Evolutionary conservation across 2,329 filamentous ascomycete genomes (phyloP), one percentile per base, ranked within the genome.

Genomic region (Aspergillus niger): DNA sequence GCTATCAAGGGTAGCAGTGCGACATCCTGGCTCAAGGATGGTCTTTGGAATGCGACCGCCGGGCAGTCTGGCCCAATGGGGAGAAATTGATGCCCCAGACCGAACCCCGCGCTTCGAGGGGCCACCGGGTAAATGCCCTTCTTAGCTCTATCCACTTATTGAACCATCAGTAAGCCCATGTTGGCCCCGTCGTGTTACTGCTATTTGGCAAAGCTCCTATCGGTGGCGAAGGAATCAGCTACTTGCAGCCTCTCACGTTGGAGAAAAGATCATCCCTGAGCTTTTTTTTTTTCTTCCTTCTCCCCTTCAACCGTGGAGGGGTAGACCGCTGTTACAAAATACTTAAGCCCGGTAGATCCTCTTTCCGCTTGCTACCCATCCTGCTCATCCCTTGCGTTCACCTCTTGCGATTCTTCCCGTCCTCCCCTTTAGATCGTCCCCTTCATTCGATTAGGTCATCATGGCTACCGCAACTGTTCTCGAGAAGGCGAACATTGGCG

Each of bases 401-500:
- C 28, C 58, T 26, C 44, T 39, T 36, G 8, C 30, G 28, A 22
- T 36, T 52, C 49, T 51, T 57, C 39, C 43, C 50, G 53, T 62
- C 32, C 39, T 38, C 28, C 30, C 20, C 54, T 20, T 17, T 48
- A 20, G n/a, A 15, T 58, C 57, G 55, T 52, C 50, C 26, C 51
- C 41, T 41, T 32, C 57, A 57, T 36, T 26, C 36, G 26, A 15
- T 47, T 36, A 36, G 32, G 32, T 36, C 55, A 67, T 57, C 59
- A 74, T 75, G 72, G 62, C 72, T 58, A 66, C 67, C 62, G 67
- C 70, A 61, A 73, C 69, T 30, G 66, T 68, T 75, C 79, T 84
- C 50, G 80, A 85, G 60, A 95, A 96, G 84, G 81, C 91, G 60
- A 98, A 98, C 80, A 96, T 98, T 74, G 94, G 92, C 69, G 92